These are phyloP conservation scores for Leccinum ponderosum DNA, from an alignment of 1,284 basidiomycete species.

Conservation along the genomic window DNA sequence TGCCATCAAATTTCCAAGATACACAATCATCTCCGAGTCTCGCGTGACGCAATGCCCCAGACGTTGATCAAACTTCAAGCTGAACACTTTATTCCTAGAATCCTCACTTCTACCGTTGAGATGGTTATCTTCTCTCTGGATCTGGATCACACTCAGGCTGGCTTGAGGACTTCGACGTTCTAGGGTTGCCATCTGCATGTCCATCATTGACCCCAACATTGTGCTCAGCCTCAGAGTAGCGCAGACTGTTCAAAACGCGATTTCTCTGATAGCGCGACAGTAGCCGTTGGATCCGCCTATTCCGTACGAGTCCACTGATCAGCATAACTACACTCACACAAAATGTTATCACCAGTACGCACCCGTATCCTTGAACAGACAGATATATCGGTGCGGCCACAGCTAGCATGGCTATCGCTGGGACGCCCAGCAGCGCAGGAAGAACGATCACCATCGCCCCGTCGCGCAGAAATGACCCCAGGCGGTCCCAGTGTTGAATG, in stretches of 20 bases:
- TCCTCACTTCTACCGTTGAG: neutral
- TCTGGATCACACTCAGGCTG: neutral
- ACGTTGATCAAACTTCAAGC: neutral
- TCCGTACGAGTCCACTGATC: neutral
- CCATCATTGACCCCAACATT: neutral
- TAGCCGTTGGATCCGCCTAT: slow-evolving; percentile 8
- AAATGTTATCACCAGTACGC: slow-evolving; percentile 6
- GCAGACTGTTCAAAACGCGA: slow-evolving; percentile 5
- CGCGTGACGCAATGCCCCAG: neutral
- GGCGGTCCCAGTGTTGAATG: slow-evolving; percentile 19
- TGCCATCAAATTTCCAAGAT: neutral
- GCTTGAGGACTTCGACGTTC: too few relatives aligned
- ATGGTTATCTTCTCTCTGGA: neutral
- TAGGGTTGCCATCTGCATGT: too few relatives aligned
- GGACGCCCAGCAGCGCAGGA: slow-evolving; percentile 17
- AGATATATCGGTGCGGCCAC: slow-evolving; percentile 11
- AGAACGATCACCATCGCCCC: slow-evolving; percentile 11
- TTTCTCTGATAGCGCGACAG: slow-evolving; percentile 3
- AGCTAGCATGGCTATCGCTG: slow-evolving; percentile 14
- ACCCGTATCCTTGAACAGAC: slow-evolving; percentile 15
- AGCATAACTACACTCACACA: neutral
- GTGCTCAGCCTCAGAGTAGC: neutral
- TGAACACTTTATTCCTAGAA: neutral
- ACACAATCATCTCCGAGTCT: neutral
- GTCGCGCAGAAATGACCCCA: slow-evolving; percentile 6